A percentile compares a stretch with the other conserved stretches of the same genome.
Evolutionary conservation across 2,329 filamentous ascomycete species (phyloP).

Genomic region (Diaporthe humulicola): DNA sequence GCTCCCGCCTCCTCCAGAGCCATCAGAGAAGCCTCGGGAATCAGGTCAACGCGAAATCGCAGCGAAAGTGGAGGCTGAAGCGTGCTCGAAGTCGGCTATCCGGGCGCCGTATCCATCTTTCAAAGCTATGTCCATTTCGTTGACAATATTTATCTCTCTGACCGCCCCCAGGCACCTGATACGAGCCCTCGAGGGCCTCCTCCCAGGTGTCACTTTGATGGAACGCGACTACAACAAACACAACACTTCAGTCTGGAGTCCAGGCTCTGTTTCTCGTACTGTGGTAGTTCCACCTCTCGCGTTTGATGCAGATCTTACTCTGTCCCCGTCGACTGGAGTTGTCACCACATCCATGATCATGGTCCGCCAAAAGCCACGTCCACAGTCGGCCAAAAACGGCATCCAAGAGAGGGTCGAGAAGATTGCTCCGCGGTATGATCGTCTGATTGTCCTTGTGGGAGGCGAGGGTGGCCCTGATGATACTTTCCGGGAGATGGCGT

Average conservation of each 20-base stretch:
- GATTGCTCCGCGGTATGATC: slow-evolving; percentile 73
- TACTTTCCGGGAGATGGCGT: slow-evolving; percentile 52
- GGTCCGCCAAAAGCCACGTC: slow-evolving; percentile 78
- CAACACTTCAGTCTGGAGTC: slow-evolving; percentile 42
- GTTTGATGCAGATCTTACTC: slow-evolving; percentile 78
- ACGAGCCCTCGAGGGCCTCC: slow-evolving; percentile 40
- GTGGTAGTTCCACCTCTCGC: slow-evolving; percentile 53
- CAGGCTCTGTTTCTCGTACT: slow-evolving; percentile 41
- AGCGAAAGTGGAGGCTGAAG: neutral
- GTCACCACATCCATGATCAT: slow-evolving; percentile 79
- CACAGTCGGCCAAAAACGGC: slow-evolving; percentile 58
- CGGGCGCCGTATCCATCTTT: slow-evolving; percentile 41
- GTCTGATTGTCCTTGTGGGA: slow-evolving; percentile 73
- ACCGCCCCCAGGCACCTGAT: slow-evolving; percentile 41
- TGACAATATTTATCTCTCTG: slow-evolving; percentile 46
- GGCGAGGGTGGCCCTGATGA: slow-evolving; percentile 64
- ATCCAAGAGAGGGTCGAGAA: slow-evolving; percentile 68
- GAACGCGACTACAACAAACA: slow-evolving; percentile 47
- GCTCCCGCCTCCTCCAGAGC: neutral
- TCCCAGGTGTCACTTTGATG: slow-evolving; percentile 46
- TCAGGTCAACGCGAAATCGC: neutral
- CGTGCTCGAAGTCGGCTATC: neutral
- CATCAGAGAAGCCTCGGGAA: neutral
- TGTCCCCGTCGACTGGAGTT: slow-evolving; percentile 78
- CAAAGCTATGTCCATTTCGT: slow-evolving; percentile 26